Percentiles rank a stretch among this genome's conserved stretches.
Conservation (phyloP, 176 grass and related monocot species). For the Urochloa ruziziensis region DNA sequence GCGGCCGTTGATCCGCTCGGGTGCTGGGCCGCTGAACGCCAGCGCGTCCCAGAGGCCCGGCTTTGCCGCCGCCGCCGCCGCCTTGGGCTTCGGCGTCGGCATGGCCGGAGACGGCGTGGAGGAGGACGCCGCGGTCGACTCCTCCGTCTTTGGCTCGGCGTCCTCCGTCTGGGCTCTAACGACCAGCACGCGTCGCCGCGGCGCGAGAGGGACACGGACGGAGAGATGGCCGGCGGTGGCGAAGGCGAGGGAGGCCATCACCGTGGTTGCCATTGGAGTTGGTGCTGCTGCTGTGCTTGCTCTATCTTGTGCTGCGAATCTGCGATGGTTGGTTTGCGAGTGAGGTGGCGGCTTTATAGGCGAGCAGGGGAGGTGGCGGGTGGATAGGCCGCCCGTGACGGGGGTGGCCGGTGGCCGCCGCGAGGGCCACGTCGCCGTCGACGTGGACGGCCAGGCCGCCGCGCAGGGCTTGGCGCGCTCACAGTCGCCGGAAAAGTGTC, state of each 20-base stretch:
- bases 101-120: too few species aligned
- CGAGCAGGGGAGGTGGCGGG: not conserved
- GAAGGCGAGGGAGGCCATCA: not conserved
- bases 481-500: not conserved
- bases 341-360: not conserved
- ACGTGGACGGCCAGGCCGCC: not conserved
- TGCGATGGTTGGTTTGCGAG: not conserved
- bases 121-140: too few species aligned
- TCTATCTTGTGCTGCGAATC: too few species aligned
- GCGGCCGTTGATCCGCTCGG: slow-evolving; percentile 74
- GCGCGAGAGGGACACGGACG: not conserved
- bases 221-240: not conserved
- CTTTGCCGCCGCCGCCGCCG: not conserved
- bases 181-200: not conserved
- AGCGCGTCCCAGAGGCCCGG: slow-evolving; percentile 48
- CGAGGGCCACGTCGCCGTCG: not conserved
- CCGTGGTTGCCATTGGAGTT: not conserved
- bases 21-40: slow-evolving; percentile 65
- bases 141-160: not conserved
- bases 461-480: not conserved
- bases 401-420: not conserved
- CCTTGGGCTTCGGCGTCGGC: too few species aligned
- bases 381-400: not conserved
- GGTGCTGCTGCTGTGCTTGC: not conserved
- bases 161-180: not conserved